Conservation (phyloP, 495 filamentous ascomycete species). For the Immersiella caudata region DNA sequence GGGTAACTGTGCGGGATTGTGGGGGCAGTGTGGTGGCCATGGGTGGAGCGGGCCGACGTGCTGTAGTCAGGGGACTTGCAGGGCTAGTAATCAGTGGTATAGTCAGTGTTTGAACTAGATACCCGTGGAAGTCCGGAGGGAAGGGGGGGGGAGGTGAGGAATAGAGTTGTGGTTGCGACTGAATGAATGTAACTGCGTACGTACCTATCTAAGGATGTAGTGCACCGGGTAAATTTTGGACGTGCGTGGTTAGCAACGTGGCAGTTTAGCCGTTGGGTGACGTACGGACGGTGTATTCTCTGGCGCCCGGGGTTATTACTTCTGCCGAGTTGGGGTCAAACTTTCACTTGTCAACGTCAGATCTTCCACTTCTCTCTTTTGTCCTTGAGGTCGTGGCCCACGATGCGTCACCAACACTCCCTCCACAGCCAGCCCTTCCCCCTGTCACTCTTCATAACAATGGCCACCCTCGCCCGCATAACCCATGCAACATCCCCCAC, state of each 20-base stretch:
- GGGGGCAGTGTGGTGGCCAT: constrained; percentile 39
- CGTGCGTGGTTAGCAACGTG: neutral
- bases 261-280: neutral
- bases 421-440: neutral
- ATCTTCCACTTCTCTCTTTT: too few species aligned
- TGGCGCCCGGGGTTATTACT: too few species aligned
- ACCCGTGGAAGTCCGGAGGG: too few species aligned
- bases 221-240: neutral
- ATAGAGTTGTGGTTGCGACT: too few species aligned
- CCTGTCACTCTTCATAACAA: neutral
- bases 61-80: constrained; percentile 36
- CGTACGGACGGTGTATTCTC: too few species aligned
- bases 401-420: too few species aligned
- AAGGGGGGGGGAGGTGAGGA: too few species aligned
- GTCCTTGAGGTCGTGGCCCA: too few species aligned
- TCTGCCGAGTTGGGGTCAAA: too few species aligned
- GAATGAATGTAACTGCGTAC: neutral
- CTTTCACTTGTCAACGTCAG: too few species aligned
- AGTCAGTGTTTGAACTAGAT: constrained; percentile 40
- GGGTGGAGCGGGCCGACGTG: constrained; percentile 37
- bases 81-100: constrained; percentile 38
- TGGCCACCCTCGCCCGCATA: neutral
- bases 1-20: constrained; percentile 30
- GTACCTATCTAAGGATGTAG: neutral
- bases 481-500: neutral